Conservation (phyloP, 75 land plant genomes). For the Pinus albicaulis region DNA sequence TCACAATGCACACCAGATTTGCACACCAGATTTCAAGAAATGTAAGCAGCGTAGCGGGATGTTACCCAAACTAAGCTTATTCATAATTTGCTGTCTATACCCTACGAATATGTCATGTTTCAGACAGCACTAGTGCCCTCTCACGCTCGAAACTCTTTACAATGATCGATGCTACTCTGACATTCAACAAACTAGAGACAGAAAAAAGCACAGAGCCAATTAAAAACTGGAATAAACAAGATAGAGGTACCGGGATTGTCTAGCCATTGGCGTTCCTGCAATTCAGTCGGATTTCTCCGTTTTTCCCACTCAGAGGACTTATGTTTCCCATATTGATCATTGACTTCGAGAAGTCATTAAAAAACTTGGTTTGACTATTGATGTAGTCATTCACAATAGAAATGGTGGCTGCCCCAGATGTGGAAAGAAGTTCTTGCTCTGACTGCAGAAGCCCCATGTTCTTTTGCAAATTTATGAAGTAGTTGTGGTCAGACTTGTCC, state of each 20-base stretch:
- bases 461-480: constrained; percentile 46
- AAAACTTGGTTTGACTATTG: constrained; percentile 27
- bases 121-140: no score
- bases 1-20: no score
- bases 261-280: constrained; percentile 28
- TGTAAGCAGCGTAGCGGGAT: no score
- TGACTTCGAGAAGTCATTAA: constrained; percentile 29
- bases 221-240: no score
- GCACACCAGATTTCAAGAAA: no score
- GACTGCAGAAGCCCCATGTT: constrained; percentile 44
- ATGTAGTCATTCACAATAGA: constrained; percentile 31
- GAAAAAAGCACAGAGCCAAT: no score
- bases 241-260: no score
- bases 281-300: constrained; percentile 35
- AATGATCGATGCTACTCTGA: no score
- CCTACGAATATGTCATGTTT: no score
- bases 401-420: constrained; percentile 29
- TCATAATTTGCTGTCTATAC: no score
- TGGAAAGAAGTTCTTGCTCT: constrained; percentile 51
- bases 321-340: constrained; percentile 73
- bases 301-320: constrained; percentile 43
- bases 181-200: no score
- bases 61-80: no score
- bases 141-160: constrained; percentile 4
- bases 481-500: constrained; percentile 39